phyloP scores from a whole-genome alignment of 2,329 filamentous ascomycete species.

The Pyricularia pennisetigena region DNA sequence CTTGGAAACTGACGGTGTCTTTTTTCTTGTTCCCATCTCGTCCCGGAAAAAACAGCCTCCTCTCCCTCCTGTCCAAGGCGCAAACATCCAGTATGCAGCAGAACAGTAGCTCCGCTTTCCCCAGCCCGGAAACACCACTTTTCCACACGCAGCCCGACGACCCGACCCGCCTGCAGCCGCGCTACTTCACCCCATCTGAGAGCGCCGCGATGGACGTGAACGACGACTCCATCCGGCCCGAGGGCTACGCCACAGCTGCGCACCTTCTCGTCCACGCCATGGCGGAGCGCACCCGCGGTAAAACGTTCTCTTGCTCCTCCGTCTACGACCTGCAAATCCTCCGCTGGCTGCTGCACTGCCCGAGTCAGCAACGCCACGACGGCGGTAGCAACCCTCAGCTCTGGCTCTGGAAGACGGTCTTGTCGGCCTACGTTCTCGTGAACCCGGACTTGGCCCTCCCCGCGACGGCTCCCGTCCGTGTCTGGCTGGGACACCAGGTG shows the following conservation, averaged over 20 bases:
- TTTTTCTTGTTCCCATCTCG: not conserved
- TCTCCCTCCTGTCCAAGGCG: not conserved
- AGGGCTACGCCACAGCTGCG: not conserved
- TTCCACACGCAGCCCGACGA: not conserved
- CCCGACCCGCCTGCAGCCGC: not conserved
- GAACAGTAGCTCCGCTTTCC: not conserved
- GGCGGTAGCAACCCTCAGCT: not conserved
- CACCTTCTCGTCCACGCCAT: constrained; percentile 2
- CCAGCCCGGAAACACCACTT: not conserved
- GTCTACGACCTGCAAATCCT: not conserved
- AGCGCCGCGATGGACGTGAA: not conserved
- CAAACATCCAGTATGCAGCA: not conserved
- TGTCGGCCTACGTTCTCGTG: not conserved
- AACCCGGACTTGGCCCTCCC: not conserved
- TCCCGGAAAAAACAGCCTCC: not conserved
- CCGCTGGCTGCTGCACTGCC: not conserved
- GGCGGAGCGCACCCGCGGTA: not conserved
- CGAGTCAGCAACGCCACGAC: not conserved
- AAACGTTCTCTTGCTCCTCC: not conserved
- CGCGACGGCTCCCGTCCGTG: not conserved
- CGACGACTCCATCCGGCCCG: not conserved
- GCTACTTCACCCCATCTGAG: not conserved
- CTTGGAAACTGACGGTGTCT: not conserved
- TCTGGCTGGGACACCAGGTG: not conserved
- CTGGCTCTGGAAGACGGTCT: constrained; percentile 1